Percentiles rank a stretch among this genome's conserved stretches.
Evolutionary conservation across 441 rosid genomes (phyloP).

Genomic region (Adansonia grandidieri): DNA sequence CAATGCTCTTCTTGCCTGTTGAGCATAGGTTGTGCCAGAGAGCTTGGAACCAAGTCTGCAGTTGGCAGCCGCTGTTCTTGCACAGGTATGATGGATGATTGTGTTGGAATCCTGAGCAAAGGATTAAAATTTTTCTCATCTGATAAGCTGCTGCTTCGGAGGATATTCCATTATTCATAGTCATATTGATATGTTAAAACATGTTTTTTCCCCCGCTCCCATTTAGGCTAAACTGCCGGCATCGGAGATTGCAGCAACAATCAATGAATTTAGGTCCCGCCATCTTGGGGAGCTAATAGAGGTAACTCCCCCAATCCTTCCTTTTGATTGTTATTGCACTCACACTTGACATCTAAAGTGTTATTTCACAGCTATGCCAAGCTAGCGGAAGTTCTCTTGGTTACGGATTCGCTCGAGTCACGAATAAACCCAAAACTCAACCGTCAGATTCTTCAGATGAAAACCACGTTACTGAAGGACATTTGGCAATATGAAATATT

Average conservation of each 20-base stretch:
- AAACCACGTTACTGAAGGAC: constrained; percentile 65
- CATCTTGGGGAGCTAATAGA: constrained; percentile 90
- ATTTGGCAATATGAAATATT: constrained; percentile 58
- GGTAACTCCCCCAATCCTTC: constrained; percentile 43
- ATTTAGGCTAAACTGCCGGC: constrained; percentile 80
- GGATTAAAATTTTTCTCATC: background rate
- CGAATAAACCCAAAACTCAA: constrained; percentile 59
- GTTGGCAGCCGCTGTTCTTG: constrained; percentile 97
- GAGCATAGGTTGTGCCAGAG: constrained; percentile 89
- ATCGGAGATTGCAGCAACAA: constrained; percentile 88
- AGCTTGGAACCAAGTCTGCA: constrained; percentile 97
- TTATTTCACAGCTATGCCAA: constrained; percentile 69
- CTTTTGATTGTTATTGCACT: background rate
- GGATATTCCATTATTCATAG: background rate
- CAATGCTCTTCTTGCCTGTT: background rate
- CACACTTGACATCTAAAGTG: background rate
- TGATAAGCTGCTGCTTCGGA: constrained; percentile 5
- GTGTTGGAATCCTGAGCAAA: constrained; percentile 4
- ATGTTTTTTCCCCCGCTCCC: background rate
- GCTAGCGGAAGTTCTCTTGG: constrained; percentile 90
- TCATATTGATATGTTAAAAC: background rate
- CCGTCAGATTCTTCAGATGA: constrained; percentile 67
- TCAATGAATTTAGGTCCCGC: constrained; percentile 88
- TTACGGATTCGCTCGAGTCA: constrained; percentile 74
- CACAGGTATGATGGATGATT: constrained; percentile 61